Base-by-base conservation (phyloP, 2,329 filamentous ascomycete species). In the Colletotrichum liriopes region DNA sequence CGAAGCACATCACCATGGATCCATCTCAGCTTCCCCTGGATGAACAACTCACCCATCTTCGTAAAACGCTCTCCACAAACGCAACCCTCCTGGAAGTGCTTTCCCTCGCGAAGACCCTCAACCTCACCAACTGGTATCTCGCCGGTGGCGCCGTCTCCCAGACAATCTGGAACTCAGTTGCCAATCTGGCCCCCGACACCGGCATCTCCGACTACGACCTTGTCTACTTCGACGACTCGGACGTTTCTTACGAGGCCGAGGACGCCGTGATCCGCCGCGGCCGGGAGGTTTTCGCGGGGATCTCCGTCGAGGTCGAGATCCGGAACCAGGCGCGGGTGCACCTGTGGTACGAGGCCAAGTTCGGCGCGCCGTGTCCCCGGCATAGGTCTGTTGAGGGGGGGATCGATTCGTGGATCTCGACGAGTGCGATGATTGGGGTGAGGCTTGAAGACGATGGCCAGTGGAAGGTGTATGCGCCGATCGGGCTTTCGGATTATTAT, bases 271-370 rank as follows among this genome's bases (percentile, higher is more conserved):
- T 83, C 23, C 77, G 79, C n/a, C 59, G 49, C 0, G 81, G 80
- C 2, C 75, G 72, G 18, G 51, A 65, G 5, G 63, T 83, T 1
- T 83, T 82, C 23, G 75, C 76, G 0, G 79, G 78, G n/a, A 69
- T 82, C 0, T 60, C 76, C 4, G 74, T 76, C 1, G 77, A 82
- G 35, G 77, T 83, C 1, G 81, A 83, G 70, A 82, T 83, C 18
- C 79, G 81, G 18, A 83, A 83, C 49, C 81, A 83, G 62, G 81
- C 81, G 2, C 78, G 81, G 11, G 81, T 83, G 14, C 81, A 83
- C 52, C 73, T 83, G 0, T 83, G 81, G 81, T 83, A 82, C 26
- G 75, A 74, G 60, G 51, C 77, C 41, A 81, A 79, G 49, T 81
- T 79, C 18, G 80, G 81, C 6, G 69, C 73, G 0, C 73, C 77